Evolutionary conservation across 495 filamentous ascomycete genomes (phyloP).

Genomic region (Staphylotrichum longicolle): DNA sequence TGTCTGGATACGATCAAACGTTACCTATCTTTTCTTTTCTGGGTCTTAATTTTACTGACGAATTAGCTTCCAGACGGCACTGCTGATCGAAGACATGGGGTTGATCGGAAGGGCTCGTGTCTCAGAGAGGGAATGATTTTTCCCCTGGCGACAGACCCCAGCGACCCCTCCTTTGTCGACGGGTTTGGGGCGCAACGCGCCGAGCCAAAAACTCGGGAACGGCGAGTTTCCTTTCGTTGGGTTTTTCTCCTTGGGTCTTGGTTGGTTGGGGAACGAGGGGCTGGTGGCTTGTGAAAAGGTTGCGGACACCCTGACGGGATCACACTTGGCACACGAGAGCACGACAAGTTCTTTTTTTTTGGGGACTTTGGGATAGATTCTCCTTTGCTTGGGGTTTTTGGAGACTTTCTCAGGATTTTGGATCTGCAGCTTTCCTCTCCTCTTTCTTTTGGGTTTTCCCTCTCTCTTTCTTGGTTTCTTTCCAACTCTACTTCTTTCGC

Average conservation of each 20-base stretch:
- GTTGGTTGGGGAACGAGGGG: conserved; percentile 17
- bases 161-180: no score
- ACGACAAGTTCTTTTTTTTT: neutral
- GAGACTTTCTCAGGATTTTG: neutral
- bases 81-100: neutral
- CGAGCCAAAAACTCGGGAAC: neutral
- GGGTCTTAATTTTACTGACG: neutral
- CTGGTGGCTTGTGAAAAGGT: neutral
- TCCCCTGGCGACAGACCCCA: neutral
- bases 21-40: no score
- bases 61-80: conserved; percentile 1
- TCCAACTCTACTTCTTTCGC: conserved; percentile 12
- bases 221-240: neutral
- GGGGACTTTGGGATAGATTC: conserved; percentile 6
- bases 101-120: neutral
- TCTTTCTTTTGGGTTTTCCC: conserved; percentile 5
- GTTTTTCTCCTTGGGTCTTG: conserved; percentile 5
- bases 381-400: neutral
- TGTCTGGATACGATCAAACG: conserved; percentile 2
- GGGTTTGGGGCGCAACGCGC: neutral
- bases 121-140: conserved; percentile 17
- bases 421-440: neutral
- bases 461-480: conserved; percentile 6
- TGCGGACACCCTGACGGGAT: neutral
- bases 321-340: no score